Conservation (phyloP, 495 filamentous ascomycete species). For the Lophiostoma macrostomum region DNA sequence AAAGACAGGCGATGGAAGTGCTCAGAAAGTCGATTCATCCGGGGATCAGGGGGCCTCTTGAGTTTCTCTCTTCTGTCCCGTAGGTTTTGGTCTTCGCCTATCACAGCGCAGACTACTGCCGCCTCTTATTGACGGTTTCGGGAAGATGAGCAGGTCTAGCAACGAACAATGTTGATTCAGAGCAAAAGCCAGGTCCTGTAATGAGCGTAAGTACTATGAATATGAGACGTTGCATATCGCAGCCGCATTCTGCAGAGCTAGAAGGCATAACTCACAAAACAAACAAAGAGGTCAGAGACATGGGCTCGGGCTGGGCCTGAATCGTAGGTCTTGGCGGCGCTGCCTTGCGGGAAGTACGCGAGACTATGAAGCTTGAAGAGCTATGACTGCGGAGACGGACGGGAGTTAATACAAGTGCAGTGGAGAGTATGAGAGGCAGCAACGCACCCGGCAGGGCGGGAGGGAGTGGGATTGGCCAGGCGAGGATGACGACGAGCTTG, state of each 20-base stretch:
- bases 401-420: conserved; percentile 31
- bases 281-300: conserved; percentile 33
- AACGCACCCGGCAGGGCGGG: conserved; percentile 19
- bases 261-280: conserved; percentile 28
- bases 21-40: conserved; percentile 31
- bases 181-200: conserved; percentile 25
- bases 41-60: conserved; percentile 30
- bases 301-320: conserved; percentile 21
- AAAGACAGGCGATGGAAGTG: conserved; percentile 28
- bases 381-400: conserved; percentile 30
- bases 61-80: conserved; percentile 22
- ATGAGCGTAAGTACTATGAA: conserved; percentile 23
- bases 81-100: conserved; percentile 23
- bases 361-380: conserved; percentile 22
- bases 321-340: conserved; percentile 22
- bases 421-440: conserved; percentile 10
- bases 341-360: too few relatives aligned
- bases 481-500: conserved; percentile 22
- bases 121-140: conserved; percentile 28
- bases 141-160: conserved; percentile 15
- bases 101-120: conserved; percentile 7
- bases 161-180: conserved; percentile 29
- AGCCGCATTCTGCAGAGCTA: conserved; percentile 15
- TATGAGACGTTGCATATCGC: conserved; percentile 24
- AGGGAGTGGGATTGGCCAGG: conserved; percentile 26